These are phyloP conservation scores for Schizosaccharomyces osmophilus DNA, from an alignment of 805 yeast genomes.

Conservation along the genomic window DNA sequence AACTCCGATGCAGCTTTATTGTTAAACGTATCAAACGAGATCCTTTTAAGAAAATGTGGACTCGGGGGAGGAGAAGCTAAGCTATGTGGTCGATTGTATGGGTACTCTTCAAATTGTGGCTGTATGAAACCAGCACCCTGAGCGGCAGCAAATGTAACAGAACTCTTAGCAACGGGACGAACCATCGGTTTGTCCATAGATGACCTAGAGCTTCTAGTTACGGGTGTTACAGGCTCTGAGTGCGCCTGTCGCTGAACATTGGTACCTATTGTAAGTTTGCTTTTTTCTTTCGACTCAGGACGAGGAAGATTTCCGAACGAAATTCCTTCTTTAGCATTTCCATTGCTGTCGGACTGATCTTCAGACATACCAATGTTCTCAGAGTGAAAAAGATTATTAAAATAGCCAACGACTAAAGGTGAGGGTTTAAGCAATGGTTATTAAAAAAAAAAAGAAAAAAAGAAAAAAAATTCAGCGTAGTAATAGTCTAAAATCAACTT, in stretches of 20 bases:
- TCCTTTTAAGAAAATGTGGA: slow-evolving; percentile 13
- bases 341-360: too few species aligned
- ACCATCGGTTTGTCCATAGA: not conserved
- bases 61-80: slow-evolving; percentile 2
- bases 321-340: not conserved
- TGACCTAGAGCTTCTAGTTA: not conserved
- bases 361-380: too few species aligned
- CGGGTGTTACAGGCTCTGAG: not conserved
- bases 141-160: not conserved
- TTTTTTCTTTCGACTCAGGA: not conserved
- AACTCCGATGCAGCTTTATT: slow-evolving; percentile 15
- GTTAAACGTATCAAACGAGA: slow-evolving; percentile 21
- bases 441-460: too few species aligned
- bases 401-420: too few species aligned
- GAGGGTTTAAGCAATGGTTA: too few species aligned
- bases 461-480: too few species aligned
- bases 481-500: too few species aligned
- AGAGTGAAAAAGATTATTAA: too few species aligned
- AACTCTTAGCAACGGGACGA: not conserved
- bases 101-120: not conserved
- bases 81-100: not conserved
- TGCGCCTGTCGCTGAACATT: not conserved
- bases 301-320: slow-evolving; percentile 1
- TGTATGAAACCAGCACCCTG: not conserved
- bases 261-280: not conserved